Evolutionary conservation across 352 stramenopile species (phyloP).

Genomic region (Globisporangium paroecandrum): DNA sequence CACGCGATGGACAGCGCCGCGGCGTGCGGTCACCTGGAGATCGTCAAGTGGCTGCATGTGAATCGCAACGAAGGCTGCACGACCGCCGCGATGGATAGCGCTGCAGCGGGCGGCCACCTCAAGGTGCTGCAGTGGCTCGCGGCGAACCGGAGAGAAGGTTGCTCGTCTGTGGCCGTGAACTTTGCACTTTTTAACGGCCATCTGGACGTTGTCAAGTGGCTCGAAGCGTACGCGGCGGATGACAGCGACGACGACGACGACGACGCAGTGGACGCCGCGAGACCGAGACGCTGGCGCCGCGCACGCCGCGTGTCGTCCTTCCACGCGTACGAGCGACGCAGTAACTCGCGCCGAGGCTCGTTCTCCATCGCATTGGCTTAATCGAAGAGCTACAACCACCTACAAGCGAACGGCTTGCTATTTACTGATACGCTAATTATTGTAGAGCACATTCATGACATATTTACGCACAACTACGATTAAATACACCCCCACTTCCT

Average conservation of each 20-base stretch:
- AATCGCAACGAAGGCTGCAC: constrained; percentile 68
- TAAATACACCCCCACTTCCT: background rate
- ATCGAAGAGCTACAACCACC: background rate
- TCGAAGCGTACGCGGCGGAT: constrained; percentile 42
- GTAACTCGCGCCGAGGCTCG: constrained; percentile 17
- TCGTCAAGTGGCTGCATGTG: constrained; percentile 70
- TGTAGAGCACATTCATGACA: background rate
- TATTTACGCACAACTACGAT: background rate
- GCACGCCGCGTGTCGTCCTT: constrained; percentile 17
- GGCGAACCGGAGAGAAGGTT: constrained; percentile 56
- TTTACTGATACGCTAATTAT: background rate
- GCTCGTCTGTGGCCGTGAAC: constrained; percentile 63
- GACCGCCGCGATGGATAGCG: constrained; percentile 67
- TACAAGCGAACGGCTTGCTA: background rate
- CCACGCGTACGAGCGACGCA: constrained; percentile 17
- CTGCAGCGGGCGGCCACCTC: constrained; percentile 59
- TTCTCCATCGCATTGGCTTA: constrained; percentile 13
- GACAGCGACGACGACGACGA: constrained; percentile 17
- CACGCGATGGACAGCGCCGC: constrained; percentile 79
- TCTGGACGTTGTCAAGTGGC: constrained; percentile 55
- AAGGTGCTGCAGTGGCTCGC: constrained; percentile 68
- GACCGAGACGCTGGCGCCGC: constrained; percentile 9
- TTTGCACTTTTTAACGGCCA: constrained; percentile 71
- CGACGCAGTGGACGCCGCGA: background rate
- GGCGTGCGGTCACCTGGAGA: constrained; percentile 58